These are phyloP conservation scores for Elaeagnus macrophylla DNA, from an alignment of 306 rosid genomes.

Conservation along the genomic window DNA sequence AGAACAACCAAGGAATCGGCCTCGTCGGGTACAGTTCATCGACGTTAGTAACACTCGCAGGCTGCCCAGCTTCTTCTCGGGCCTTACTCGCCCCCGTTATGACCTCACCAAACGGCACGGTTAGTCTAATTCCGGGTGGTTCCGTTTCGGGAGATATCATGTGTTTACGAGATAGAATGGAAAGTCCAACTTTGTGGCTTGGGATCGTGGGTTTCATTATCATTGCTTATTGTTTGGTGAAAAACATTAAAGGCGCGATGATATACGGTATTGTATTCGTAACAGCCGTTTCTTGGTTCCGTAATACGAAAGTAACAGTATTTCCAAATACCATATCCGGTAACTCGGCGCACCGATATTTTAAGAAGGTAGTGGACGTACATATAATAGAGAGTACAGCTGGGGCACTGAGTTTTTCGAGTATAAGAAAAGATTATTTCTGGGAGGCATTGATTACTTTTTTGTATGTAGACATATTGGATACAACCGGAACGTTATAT, in stretches of 20 bases:
- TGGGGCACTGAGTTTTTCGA: slow-evolving; percentile 66
- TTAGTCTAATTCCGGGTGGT: slow-evolving; percentile 44
- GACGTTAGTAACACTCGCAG: slow-evolving; percentile 62
- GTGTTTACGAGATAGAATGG: slow-evolving; percentile 58
- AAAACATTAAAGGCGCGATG: slow-evolving; percentile 82
- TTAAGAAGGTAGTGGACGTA: slow-evolving; percentile 70
- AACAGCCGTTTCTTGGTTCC: slow-evolving; percentile 84
- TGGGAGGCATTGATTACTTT: slow-evolving; percentile 91
- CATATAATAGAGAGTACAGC: slow-evolving; percentile 71
- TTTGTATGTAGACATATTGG: slow-evolving; percentile 75
- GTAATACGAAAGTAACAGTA: slow-evolving; percentile 63
- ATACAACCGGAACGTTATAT: slow-evolving; percentile 78
- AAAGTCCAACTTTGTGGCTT: slow-evolving; percentile 90
- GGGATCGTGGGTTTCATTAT: slow-evolving; percentile 77
- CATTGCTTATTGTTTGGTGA: slow-evolving; percentile 65
- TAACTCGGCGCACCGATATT: slow-evolving; percentile 46
- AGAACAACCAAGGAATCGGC: slow-evolving; percentile 78
- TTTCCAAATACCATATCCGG: slow-evolving; percentile 59
- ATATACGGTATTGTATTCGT: slow-evolving; percentile 85
- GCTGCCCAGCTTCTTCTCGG: slow-evolving; percentile 53
- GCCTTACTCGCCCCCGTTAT: slow-evolving; percentile 60
- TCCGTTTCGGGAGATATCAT: slow-evolving; percentile 50
- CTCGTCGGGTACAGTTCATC: slow-evolving; percentile 66
- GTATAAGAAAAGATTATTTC: slow-evolving; percentile 46
- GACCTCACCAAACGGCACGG: slow-evolving; percentile 50